These are phyloP conservation scores for Croton setiger DNA, from an alignment of 441 rosid genomes.

Conservation along the genomic window DNA sequence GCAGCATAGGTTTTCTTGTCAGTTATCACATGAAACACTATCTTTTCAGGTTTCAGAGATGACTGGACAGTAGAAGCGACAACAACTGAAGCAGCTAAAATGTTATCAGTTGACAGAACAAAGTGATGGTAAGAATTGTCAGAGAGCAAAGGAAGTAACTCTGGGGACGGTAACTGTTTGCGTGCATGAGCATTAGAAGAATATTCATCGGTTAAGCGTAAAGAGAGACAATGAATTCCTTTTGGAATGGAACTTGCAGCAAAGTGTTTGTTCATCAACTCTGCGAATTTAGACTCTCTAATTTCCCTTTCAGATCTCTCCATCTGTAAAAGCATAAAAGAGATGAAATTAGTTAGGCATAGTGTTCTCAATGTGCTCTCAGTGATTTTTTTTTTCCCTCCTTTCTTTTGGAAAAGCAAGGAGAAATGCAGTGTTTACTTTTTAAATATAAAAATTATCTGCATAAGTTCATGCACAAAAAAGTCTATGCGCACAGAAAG, in stretches of 20 bases:
- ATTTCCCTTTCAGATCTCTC: conserved; percentile 85
- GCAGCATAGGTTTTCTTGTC: conserved; percentile 99
- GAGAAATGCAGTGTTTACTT: neutral
- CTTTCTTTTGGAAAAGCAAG: neutral
- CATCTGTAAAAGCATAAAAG: conserved; percentile 50
- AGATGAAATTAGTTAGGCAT: conserved; percentile 15
- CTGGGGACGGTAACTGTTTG: conserved; percentile 95
- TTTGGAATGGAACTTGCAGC: conserved; percentile 99
- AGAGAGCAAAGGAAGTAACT: conserved; percentile 86
- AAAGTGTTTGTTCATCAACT: conserved; percentile 95
- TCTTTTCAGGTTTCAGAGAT: conserved; percentile 78
- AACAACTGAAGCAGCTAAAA: conserved; percentile 98
- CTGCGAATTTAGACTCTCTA: conserved; percentile 85
- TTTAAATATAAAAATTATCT: neutral
- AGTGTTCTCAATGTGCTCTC: neutral
- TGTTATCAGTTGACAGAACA: conserved; percentile 84
- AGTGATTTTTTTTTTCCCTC: neutral
- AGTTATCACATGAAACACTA: conserved; percentile 94
- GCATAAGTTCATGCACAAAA: neutral
- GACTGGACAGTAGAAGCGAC: conserved; percentile 83
- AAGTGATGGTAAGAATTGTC: conserved; percentile 90
- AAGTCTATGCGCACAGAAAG: conserved; percentile 26
- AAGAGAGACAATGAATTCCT: conserved; percentile 93
- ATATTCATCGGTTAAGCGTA: conserved; percentile 93
- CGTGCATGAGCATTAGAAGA: conserved; percentile 99